These are phyloP conservation scores for Pseudocercospora cruenta DNA, from an alignment of 2,329 filamentous ascomycete genomes.

Conservation along the genomic window DNA sequence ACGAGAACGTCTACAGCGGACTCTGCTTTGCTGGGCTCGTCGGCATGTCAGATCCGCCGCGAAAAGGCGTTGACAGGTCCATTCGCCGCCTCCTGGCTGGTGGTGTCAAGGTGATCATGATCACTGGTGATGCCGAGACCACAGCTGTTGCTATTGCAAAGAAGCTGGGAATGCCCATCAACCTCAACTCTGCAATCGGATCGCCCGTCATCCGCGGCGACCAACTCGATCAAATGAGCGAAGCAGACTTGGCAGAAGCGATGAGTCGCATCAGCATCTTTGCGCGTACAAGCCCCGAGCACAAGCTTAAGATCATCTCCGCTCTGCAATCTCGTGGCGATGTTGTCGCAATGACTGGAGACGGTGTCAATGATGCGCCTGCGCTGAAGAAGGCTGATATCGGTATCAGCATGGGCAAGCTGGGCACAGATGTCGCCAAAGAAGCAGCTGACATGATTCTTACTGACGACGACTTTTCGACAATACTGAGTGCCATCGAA, in stretches of 20 bases:
- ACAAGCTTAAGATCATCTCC: slow-evolving; percentile 95
- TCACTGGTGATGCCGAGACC: slow-evolving; percentile 93
- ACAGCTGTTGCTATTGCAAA: slow-evolving; percentile 92
- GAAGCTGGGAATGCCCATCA: slow-evolving; percentile 91
- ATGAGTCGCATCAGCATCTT: slow-evolving; percentile 93
- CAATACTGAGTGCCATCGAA: slow-evolving; percentile 92
- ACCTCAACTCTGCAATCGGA: slow-evolving; percentile 60
- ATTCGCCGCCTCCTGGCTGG: slow-evolving; percentile 90
- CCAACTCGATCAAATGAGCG: slow-evolving; percentile 90
- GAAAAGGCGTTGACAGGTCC: slow-evolving; percentile 84
- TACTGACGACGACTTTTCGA: slow-evolving; percentile 86
- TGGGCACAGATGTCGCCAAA: slow-evolving; percentile 96
- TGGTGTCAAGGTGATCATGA: slow-evolving; percentile 98
- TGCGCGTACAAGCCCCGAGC: slow-evolving; percentile 92
- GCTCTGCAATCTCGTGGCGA: slow-evolving; percentile 91
- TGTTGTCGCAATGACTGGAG: slow-evolving; percentile 98
- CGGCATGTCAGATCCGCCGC: slow-evolving; percentile 95
- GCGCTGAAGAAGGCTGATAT: slow-evolving; percentile 97
- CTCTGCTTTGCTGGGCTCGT: slow-evolving; percentile 90
- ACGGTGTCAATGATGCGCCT: slow-evolving; percentile 96
- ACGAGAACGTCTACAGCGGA: slow-evolving; percentile 76
- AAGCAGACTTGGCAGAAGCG: slow-evolving; percentile 78
- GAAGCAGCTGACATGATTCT: slow-evolving; percentile 93
- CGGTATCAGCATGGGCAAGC: slow-evolving; percentile 92
- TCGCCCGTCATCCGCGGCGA: slow-evolving; percentile 81